Percentiles rank a stretch among this genome's conserved stretches.
Conservation (phyloP, 2,329 filamentous ascomycete genomes). For the Biscogniauxia mediterranea region DNA sequence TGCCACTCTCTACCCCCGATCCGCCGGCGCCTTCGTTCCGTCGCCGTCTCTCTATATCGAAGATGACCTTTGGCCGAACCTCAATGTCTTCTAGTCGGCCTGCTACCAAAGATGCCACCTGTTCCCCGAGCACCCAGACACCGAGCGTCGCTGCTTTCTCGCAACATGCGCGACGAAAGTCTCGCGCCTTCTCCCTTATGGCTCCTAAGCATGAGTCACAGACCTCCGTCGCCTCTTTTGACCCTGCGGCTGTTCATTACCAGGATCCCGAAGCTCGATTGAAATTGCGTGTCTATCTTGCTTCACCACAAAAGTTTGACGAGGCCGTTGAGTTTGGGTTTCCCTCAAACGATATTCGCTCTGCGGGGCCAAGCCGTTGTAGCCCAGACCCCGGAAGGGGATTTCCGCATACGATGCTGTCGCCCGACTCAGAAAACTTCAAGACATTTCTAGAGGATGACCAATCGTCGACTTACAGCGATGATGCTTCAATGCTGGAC, state of each 20-base stretch:
- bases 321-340: constrained; percentile 95
- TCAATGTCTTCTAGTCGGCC: constrained; percentile 51
- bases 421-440: constrained; percentile 47
- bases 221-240: constrained; percentile 54
- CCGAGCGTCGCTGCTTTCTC: constrained; percentile 27
- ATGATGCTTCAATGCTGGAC: constrained; percentile 54
- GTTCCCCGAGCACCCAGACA: constrained; percentile 30
- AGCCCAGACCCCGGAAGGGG: constrained; percentile 22
- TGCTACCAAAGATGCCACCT: constrained; percentile 40
- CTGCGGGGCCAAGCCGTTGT: constrained; percentile 34
- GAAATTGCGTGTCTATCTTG: constrained; percentile 81
- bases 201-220: constrained; percentile 45
- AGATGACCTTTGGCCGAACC: constrained; percentile 59
- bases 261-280: constrained; percentile 85
- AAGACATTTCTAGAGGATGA: constrained; percentile 48
- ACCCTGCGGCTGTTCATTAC: constrained; percentile 77
- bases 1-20: constrained; percentile 43
- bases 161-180: constrained; percentile 48
- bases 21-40: constrained; percentile 60
- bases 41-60: constrained; percentile 69
- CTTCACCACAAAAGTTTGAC: constrained; percentile 91
- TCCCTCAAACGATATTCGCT: constrained; percentile 56
- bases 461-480: constrained; percentile 52
- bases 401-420: constrained; percentile 21
- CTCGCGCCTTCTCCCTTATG: constrained; percentile 55